Evolutionary conservation across 192 early-diverging fungal species (phyloP), one percentile per base, ranked within the genome.

Genomic region (Podila minutissima): DNA sequence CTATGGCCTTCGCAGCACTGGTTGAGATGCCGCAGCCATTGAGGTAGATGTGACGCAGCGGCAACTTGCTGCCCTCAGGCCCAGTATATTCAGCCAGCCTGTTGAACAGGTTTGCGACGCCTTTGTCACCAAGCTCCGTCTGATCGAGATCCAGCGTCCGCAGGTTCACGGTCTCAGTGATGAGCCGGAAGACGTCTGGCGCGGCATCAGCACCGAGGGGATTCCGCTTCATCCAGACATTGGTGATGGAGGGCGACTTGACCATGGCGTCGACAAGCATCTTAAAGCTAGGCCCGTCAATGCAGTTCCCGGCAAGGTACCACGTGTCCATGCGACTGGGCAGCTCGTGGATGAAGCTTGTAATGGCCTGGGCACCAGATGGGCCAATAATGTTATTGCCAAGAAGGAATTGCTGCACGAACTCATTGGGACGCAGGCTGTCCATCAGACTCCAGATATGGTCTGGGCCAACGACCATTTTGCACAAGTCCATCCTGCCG

Each of bases 391-490:
- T 59, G 58, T 59, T 59, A 28, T 59, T 59, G 26, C 58, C 58
- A 0, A 59, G 58, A 0, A 59, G 20, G 29, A 59, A 59, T 4
- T 59, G 58, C 26, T 26, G 58, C 19, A 59, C 58, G 29, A 59
- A 59, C 26, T 59, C 58, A 59, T 59, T 59, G 29, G 28, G 11
- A 32, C 58, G 58, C 58, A 59, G 58, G 26, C 58, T 59, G 5
- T 59, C 58, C 58, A 59, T 59, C 58, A 59, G 29, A 22, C 8
- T 63, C 62, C 35, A 38, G 62, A 63, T 63, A 41, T 63, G 62
- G 35, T 63, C 62, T 24, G 62, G 62, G 62, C 62, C 62, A 63
- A 63, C 62, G 62, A 63, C 62, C 62, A 63, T 63, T 41, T 63
- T 63, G 62, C 62, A 63, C 38, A 63, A 22, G 35, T 63, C 62